Evolutionary conservation across 192 early-diverging fungal genomes (phyloP).

Genomic region (Allomyces arbusculus): DNA sequence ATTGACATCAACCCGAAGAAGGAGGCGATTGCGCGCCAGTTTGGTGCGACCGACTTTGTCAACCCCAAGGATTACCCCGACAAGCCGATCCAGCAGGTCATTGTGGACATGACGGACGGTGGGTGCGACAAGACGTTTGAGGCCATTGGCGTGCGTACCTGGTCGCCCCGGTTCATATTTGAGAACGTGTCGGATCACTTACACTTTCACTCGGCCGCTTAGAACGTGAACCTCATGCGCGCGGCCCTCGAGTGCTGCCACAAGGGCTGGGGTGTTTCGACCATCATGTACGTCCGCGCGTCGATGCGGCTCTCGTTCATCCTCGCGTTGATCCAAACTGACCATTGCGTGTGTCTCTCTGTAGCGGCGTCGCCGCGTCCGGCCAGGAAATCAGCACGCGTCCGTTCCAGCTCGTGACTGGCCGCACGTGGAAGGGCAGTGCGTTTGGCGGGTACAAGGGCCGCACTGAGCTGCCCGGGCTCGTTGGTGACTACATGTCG

Average conservation of each 20-base stretch:
- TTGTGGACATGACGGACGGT: conserved; percentile 82
- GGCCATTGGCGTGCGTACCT: conserved; percentile 41
- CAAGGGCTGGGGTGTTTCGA: conserved; percentile 79
- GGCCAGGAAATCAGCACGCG: conserved; percentile 84
- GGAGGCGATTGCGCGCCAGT: conserved; percentile 48
- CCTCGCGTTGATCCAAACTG: too few relatives aligned
- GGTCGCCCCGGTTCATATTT: not conserved
- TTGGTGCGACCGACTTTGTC: conserved; percentile 75
- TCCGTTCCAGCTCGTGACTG: conserved; percentile 93
- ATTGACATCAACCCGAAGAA: conserved; percentile 78
- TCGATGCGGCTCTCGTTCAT: not conserved
- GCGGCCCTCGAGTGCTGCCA: conserved; percentile 81
- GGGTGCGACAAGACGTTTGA: conserved; percentile 95
- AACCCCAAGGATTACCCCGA: conserved; percentile 66
- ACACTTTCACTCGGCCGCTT: too few relatives aligned
- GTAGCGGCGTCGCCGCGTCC: conserved; percentile 74
- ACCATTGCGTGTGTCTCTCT: not conserved
- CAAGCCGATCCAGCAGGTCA: conserved; percentile 45
- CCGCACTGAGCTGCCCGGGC: conserved; percentile 60
- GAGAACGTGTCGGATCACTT: not conserved
- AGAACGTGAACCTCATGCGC: conserved; percentile 76
- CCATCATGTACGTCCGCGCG: conserved; percentile 31
- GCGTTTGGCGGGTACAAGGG: conserved; percentile 98
- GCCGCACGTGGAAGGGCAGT: conserved; percentile 84
- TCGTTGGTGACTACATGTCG: conserved; percentile 69